phyloP scores from a whole-genome alignment of 129 eudicot genomes.

The Saussurea involucrata region DNA sequence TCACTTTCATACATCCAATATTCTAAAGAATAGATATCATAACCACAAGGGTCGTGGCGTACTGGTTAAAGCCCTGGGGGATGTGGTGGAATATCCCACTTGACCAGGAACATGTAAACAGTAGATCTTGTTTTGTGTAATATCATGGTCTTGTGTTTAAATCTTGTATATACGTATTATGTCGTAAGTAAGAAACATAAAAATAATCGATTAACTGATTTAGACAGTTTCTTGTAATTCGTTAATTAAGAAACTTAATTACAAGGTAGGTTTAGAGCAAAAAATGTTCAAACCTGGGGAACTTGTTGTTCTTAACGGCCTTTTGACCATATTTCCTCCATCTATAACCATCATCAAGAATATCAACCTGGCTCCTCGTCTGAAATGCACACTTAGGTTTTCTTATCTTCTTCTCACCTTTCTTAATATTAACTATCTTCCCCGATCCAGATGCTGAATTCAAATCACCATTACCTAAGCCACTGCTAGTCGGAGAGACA shows the following conservation, averaged over 20 bases:
- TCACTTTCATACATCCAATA: not conserved
- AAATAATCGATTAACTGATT: too few relatives aligned
- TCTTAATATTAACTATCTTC: conserved; percentile 20
- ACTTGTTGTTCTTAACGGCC: conserved; percentile 75
- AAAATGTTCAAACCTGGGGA: conserved; percentile 64
- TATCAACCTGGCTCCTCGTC: conserved; percentile 85
- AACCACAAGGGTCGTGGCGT: too few relatives aligned
- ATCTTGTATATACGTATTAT: not conserved
- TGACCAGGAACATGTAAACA: not conserved
- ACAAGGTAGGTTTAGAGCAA: not conserved
- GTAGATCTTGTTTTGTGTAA: not conserved
- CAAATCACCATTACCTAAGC: conserved; percentile 18
- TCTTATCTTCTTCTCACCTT: conserved; percentile 49
- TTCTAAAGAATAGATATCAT: not conserved
- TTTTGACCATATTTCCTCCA: conserved; percentile 94
- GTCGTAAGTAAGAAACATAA: not conserved
- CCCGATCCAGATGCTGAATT: conserved; percentile 21
- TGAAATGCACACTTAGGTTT: conserved; percentile 78
- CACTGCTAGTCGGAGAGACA: conserved; percentile 24
- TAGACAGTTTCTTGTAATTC: not conserved
- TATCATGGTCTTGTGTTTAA: not conserved
- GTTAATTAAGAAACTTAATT: too few relatives aligned
- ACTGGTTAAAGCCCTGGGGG: too few relatives aligned
- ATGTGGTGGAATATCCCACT: too few relatives aligned
- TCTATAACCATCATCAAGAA: conserved; percentile 84